These are phyloP conservation scores for Theileria luwenshuni DNA, from an alignment of 169 alveolate genomes.

Conservation along the genomic window DNA sequence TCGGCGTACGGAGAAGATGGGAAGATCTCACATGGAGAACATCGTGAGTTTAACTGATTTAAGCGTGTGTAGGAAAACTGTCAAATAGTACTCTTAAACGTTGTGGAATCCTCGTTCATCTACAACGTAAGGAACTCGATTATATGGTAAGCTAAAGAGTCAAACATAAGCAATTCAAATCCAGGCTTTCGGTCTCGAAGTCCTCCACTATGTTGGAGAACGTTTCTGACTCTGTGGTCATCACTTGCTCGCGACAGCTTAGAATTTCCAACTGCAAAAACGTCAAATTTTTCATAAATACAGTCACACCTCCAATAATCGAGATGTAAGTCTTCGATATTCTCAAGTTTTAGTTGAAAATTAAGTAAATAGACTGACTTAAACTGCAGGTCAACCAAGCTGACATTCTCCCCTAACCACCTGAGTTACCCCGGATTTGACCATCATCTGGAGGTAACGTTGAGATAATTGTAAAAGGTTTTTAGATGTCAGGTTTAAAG, in stretches of 20 bases:
- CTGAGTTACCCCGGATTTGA: constrained; percentile 18
- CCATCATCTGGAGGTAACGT: constrained; percentile 45
- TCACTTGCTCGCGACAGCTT: constrained; percentile 51
- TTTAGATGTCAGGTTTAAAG: constrained; percentile 35
- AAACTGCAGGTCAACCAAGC: background rate
- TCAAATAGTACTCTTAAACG: constrained; percentile 37
- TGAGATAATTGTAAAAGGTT: background rate
- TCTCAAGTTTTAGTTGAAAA: background rate
- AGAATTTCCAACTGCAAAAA: constrained; percentile 34
- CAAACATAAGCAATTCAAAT: background rate
- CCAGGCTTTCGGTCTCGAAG: constrained; percentile 35
- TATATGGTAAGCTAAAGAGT: constrained; percentile 21
- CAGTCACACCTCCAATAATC: constrained; percentile 59
- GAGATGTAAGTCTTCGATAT: constrained; percentile 34
- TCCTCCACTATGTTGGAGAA: constrained; percentile 27
- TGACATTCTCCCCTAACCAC: constrained; percentile 38
- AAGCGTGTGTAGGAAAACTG: constrained; percentile 25
- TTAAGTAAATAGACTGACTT: background rate
- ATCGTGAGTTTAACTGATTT: constrained; percentile 10
- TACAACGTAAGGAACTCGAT: constrained; percentile 27
- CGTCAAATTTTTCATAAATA: constrained; percentile 20
- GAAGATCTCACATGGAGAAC: constrained; percentile 26
- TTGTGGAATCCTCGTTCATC: constrained; percentile 45
- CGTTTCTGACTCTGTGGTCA: constrained; percentile 15
- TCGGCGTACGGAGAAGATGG: constrained; percentile 17